phyloP scores from a whole-genome alignment of 192 early-diverging fungal species.

The Tieghemiomyces parasiticus region DNA sequence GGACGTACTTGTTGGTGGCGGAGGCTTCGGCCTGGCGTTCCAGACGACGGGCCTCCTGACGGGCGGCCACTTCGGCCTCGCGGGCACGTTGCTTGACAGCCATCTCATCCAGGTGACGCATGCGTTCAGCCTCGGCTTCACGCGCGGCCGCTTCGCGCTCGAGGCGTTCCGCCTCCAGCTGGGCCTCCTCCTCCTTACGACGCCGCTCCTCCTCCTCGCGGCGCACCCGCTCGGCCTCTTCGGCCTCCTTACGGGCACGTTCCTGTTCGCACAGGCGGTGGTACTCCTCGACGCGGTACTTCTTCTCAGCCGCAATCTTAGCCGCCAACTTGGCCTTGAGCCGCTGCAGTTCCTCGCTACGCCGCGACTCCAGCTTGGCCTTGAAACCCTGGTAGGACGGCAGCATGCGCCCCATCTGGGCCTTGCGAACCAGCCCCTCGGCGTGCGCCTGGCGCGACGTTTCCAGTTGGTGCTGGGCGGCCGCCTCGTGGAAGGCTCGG shows the following conservation, averaged over 20 bases:
- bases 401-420: conserved; percentile 63
- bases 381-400: conserved; percentile 58
- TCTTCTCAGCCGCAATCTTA: conserved; percentile 59
- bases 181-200: conserved; percentile 26
- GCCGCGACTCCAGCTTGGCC: conserved; percentile 31
- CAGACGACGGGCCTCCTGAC: conserved; percentile 11
- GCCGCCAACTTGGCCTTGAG: conserved; percentile 40
- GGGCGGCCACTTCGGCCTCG: conserved; percentile 2
- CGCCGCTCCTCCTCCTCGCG: conserved; percentile 20
- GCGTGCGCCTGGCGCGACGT: conserved; percentile 47
- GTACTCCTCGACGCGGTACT: conserved; percentile 43
- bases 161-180: conserved; percentile 27
- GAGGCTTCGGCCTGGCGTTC: background rate
- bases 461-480: conserved; percentile 50
- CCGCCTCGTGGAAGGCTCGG: conserved; percentile 56
- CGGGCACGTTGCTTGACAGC: conserved; percentile 27
- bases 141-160: conserved; percentile 10
- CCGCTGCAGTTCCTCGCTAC: conserved; percentile 41
- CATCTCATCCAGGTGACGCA: conserved; percentile 29
- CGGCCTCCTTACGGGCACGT: conserved; percentile 19
- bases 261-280: conserved; percentile 22
- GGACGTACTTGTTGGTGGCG: background rate
- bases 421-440: conserved; percentile 61
- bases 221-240: conserved; percentile 25
- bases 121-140: conserved; percentile 22